phyloP scores from a whole-genome alignment of 2,329 filamentous ascomycete species.

The Balansia obtecta region DNA sequence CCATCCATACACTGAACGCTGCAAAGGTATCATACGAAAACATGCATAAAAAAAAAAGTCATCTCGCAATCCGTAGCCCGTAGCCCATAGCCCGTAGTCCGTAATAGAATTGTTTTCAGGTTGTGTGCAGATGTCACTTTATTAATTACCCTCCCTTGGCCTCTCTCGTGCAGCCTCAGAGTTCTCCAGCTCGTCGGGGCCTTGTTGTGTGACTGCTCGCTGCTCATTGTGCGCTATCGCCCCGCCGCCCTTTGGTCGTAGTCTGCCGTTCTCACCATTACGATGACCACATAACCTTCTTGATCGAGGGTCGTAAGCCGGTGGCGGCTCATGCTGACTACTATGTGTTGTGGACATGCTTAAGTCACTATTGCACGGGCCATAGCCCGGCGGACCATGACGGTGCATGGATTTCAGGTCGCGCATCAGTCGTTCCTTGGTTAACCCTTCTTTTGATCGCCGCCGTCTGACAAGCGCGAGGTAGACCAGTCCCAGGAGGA shows the following conservation, averaged over 20 bases:
- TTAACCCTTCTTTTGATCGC: constrained; percentile 9
- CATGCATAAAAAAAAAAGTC: neutral
- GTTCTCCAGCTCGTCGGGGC: constrained; percentile 21
- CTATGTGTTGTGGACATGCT: constrained; percentile 1
- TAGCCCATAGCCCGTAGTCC: too few species aligned
- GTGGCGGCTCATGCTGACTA: constrained; percentile 15
- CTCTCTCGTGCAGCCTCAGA: neutral
- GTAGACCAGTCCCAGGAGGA: constrained; percentile 15
- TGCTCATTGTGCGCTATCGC: constrained; percentile 21
- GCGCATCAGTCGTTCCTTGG: constrained; percentile 7
- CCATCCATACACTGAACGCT: constrained; percentile 1
- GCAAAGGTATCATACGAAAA: constrained; percentile 4
- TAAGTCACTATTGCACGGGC: neutral
- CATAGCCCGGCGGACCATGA: neutral
- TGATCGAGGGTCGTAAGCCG: constrained; percentile 18
- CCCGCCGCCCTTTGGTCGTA: constrained; percentile 15
- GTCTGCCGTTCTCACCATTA: constrained; percentile 10
- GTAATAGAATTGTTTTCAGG: neutral
- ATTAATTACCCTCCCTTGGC: neutral
- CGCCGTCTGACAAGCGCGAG: constrained; percentile 16
- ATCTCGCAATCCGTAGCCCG: neutral
- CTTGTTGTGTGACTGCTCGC: constrained; percentile 22
- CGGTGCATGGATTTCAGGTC: constrained; percentile 6
- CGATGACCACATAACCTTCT: constrained; percentile 13
- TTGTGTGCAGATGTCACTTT: neutral